Percentiles rank a stretch among this genome's conserved stretches.
phyloP scores from a whole-genome alignment of 306 rosid species.

The Glycyrrhiza uralensis region DNA sequence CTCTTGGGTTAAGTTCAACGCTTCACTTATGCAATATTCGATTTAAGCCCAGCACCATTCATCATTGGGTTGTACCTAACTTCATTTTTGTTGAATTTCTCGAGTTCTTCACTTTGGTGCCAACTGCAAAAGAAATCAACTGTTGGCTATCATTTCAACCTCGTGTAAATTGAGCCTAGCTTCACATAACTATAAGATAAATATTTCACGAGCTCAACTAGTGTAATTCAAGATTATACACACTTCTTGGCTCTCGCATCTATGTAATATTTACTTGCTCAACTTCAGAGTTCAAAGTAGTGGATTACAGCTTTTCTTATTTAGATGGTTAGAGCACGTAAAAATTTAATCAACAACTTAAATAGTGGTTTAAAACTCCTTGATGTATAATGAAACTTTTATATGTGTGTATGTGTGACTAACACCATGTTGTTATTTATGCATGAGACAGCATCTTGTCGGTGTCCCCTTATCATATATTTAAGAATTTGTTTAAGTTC shows the following conservation, averaged over 20 bases:
- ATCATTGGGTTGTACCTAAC: constrained; percentile 40
- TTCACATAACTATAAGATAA: background rate
- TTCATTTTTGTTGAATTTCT: constrained; percentile 20
- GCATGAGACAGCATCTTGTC: constrained; percentile 32
- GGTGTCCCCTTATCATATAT: constrained; percentile 26
- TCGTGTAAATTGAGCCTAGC: constrained; percentile 13
- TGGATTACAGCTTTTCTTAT: background rate
- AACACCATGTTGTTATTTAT: background rate
- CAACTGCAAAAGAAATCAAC: constrained; percentile 22
- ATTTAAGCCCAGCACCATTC: constrained; percentile 28
- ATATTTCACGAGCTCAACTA: background rate
- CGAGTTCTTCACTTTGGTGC: constrained; percentile 14
- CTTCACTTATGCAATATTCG: constrained; percentile 19
- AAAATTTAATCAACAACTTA: background rate
- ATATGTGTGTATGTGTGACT: background rate
- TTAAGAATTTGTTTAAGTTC: constrained; percentile 18
- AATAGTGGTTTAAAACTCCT: background rate
- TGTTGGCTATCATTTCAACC: constrained; percentile 26
- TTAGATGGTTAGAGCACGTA: background rate
- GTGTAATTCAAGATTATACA: background rate
- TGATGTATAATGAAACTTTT: background rate
- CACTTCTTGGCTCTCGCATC: background rate
- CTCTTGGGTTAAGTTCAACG: constrained; percentile 33
- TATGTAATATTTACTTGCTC: background rate
- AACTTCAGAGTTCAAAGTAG: background rate